Evolutionary conservation across 73 alveolate species (phyloP).

Genomic region (Paramecium biaurelia): DNA sequence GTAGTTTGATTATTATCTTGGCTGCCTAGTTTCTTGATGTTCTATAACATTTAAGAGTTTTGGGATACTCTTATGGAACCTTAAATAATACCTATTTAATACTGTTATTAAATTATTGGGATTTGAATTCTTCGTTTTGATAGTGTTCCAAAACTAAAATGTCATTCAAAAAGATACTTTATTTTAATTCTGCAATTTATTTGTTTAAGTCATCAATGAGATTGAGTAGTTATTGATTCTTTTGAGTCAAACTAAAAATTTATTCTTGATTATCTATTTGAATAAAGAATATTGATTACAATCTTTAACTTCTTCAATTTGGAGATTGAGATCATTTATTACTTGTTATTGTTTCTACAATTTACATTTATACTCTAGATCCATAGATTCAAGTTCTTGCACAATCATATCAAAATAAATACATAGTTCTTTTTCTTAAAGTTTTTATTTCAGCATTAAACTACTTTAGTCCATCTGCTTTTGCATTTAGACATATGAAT

Average conservation of each 20-base stretch:
- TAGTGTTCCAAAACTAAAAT: background rate
- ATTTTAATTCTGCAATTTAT: conserved; percentile 3
- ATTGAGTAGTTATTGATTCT: background rate
- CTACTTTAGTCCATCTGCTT: background rate
- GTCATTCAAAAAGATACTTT: background rate
- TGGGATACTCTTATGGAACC: background rate
- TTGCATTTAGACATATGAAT: background rate
- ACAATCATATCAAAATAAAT: too few species aligned
- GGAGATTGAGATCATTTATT: background rate
- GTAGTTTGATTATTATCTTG: background rate
- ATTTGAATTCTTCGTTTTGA: conserved; percentile 18
- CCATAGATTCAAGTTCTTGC: background rate
- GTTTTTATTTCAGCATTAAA: background rate
- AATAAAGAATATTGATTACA: background rate
- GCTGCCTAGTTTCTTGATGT: background rate
- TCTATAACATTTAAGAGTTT: background rate
- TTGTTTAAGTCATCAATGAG: background rate
- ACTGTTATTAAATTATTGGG: background rate
- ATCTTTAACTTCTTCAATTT: background rate
- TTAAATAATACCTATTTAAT: background rate
- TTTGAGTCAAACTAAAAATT: background rate
- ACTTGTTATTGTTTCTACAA: background rate
- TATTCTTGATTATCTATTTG: background rate
- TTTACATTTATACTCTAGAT: background rate
- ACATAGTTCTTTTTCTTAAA: background rate